A percentile compares a stretch with the other conserved stretches of the same genome.
These are phyloP conservation scores for Blastocystis sp. DNA, from an alignment of 352 stramenopile genomes.

Conservation along the genomic window DNA sequence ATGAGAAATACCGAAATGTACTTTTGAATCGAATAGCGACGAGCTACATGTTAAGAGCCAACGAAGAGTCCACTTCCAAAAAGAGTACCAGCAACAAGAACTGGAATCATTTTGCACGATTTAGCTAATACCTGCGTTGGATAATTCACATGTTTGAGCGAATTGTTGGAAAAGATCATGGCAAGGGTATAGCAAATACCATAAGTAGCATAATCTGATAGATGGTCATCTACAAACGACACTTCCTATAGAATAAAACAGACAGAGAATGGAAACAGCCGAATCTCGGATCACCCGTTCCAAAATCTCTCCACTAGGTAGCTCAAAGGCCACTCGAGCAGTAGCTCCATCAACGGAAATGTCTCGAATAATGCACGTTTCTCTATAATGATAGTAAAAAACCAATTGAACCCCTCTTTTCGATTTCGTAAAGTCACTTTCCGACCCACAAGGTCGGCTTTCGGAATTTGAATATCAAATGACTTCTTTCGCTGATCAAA, in stretches of 20 bases:
- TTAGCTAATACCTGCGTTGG: conserved; percentile 94
- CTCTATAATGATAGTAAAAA: background rate
- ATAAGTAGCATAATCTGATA: conserved; percentile 47
- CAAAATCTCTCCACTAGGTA: background rate
- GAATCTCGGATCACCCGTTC: background rate
- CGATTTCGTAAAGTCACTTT: background rate
- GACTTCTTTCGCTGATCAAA: background rate
- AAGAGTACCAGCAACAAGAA: conserved; percentile 72
- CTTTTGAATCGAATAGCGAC: conserved; percentile 79
- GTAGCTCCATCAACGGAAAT: background rate
- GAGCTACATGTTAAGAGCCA: conserved; percentile 74
- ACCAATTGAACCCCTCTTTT: background rate
- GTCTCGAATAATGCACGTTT: conserved; percentile 21
- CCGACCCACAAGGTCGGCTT: conserved; percentile 23
- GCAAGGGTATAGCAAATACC: conserved; percentile 74
- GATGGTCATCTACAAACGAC: background rate
- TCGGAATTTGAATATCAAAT: conserved; percentile 31
- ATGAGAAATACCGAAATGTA: conserved; percentile 58
- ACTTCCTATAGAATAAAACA: background rate
- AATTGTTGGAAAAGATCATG: conserved; percentile 82
- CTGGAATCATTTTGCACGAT: conserved; percentile 96
- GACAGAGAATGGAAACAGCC: background rate
- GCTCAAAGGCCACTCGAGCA: background rate
- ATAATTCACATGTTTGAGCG: conserved; percentile 86
- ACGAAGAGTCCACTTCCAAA: conserved; percentile 70